Evolutionary conservation across 129 eudicot genomes (phyloP).

Genomic region (Oenanthe sinensis): DNA sequence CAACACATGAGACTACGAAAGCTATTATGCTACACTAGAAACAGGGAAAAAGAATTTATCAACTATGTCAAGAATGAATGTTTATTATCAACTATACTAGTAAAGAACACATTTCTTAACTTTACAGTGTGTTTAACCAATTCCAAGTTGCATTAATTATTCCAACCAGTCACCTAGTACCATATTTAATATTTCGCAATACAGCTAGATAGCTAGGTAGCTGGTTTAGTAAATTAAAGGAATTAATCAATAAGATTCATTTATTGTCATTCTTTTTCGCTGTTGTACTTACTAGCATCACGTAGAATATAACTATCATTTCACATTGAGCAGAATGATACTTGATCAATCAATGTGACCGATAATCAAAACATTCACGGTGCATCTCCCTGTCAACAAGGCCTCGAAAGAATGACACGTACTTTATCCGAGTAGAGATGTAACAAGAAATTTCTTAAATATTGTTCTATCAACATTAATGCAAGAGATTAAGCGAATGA

Average conservation of each 20-base stretch:
- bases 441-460: too few relatives aligned
- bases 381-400: neutral
- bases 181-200: neutral
- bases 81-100: neutral
- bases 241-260: neutral
- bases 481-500: neutral
- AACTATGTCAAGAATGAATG: neutral
- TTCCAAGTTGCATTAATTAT: neutral
- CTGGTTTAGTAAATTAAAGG: neutral
- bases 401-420: neutral
- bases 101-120: neutral
- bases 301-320: neutral
- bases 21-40: neutral
- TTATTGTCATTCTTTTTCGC: neutral
- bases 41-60: neutral
- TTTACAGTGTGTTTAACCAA: neutral
- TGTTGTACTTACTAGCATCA: neutral
- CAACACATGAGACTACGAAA: neutral
- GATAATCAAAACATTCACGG: neutral
- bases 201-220: neutral
- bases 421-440: neutral
- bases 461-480: neutral
- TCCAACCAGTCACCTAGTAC: slow-evolving; percentile 3
- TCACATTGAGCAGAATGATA: neutral
- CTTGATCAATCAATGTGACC: neutral